These are phyloP conservation scores for Alloascoidea hylecoeti DNA, from an alignment of 805 yeast genomes.

Conservation along the genomic window DNA sequence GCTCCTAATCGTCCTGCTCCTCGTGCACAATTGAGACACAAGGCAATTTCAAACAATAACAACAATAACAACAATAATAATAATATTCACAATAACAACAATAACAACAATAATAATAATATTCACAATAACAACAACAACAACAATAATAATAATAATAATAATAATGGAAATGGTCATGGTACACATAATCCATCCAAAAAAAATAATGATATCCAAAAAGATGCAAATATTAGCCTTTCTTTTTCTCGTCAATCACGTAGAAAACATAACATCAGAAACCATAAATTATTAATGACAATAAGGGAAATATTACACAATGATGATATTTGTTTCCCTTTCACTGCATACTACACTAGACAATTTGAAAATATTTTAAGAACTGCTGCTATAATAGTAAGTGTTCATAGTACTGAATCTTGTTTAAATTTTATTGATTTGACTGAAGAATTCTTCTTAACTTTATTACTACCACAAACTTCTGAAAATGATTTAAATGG, in stretches of 20 bases:
- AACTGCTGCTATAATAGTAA: constrained; percentile 17
- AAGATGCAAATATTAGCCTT: constrained; percentile 2
- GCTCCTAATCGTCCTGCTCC: too few species aligned
- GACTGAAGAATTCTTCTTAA: constrained; percentile 22
- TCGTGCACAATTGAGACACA: too few species aligned
- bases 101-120: too few species aligned
- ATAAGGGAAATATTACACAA: constrained; percentile 22
- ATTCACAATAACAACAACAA: too few species aligned
- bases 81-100: too few species aligned
- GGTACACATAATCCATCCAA: too few species aligned
- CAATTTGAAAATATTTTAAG: constrained; percentile 22
- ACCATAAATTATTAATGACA: constrained; percentile 16
- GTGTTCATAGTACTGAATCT: constrained; percentile 19
- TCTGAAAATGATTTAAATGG: constrained; percentile 13
- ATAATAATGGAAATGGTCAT: too few species aligned
- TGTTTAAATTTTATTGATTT: constrained; percentile 23
- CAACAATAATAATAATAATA: too few species aligned
- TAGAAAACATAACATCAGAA: constrained; percentile 16
- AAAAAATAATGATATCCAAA: too few species aligned
- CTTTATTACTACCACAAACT: constrained; percentile 14
- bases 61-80: too few species aligned
- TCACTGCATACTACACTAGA: constrained; percentile 15
- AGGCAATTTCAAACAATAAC: too few species aligned
- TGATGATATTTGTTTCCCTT: constrained; percentile 16
- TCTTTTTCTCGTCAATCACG: not conserved